phyloP scores from a whole-genome alignment of 2,329 filamentous ascomycete species.

The Exserohilum rostratum region DNA sequence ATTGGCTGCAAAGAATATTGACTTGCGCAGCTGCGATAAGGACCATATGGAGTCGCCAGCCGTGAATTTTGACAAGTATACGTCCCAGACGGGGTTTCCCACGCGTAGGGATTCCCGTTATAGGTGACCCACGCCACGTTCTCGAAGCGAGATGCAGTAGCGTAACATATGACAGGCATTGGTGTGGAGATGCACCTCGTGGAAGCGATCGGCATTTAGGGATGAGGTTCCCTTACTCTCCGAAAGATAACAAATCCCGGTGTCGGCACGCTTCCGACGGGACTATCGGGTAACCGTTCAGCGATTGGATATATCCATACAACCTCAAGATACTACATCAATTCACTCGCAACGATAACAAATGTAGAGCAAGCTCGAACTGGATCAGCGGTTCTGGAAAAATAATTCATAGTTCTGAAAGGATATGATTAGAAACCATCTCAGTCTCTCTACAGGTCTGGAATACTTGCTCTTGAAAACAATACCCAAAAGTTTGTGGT shows the following conservation, averaged over 20 bases:
- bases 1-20: constrained; percentile 1
- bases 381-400: not conserved
- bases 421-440: too few relatives aligned
- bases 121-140: not conserved
- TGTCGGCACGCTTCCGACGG: not conserved
- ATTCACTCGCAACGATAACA: not conserved
- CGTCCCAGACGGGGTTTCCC: constrained; percentile 11
- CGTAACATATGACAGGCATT: constrained; percentile 10
- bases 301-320: not conserved
- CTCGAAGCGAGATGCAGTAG: constrained; percentile 29
- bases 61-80: not conserved
- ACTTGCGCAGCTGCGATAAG: constrained; percentile 27
- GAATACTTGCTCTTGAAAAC: not conserved
- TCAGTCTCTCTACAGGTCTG: not conserved
- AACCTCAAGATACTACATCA: constrained; percentile 2
- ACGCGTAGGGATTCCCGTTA: constrained; percentile 13
- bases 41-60: not conserved
- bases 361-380: not conserved
- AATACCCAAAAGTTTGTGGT: too few relatives aligned
- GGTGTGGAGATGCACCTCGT: constrained; percentile 27
- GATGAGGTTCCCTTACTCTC: not conserved
- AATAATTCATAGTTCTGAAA: too few relatives aligned
- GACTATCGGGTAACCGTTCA: not conserved
- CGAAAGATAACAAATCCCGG: constrained; percentile 9
- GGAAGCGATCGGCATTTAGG: constrained; percentile 13